Evolutionary conservation across 164 flowering plant genomes (phyloP).

Genomic region (Warburgia ugandensis): DNA sequence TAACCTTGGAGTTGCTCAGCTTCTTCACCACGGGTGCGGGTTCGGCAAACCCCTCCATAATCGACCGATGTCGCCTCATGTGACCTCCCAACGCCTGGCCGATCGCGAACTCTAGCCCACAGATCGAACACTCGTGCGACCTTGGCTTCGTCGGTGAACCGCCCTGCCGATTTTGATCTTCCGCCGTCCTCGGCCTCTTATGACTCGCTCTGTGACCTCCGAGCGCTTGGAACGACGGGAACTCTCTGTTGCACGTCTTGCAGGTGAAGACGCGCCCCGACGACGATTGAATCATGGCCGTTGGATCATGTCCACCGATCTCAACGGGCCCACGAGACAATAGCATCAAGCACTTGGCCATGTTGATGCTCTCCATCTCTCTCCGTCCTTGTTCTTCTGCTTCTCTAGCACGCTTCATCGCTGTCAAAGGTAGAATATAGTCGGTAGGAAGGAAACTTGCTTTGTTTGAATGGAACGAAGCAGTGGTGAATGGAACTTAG

Average conservation of each 20-base stretch:
- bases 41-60: slow-evolving; percentile 1
- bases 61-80: slow-evolving; percentile 55
- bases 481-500: neutral
- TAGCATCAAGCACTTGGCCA: slow-evolving; percentile 61
- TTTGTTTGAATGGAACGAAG: neutral
- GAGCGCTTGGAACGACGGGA: slow-evolving; percentile 80
- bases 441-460: neutral
- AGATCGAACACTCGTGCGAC: slow-evolving; percentile 62
- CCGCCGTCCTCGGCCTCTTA: slow-evolving; percentile 50
- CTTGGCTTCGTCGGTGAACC: slow-evolving; percentile 37
- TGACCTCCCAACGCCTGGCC: slow-evolving; percentile 83
- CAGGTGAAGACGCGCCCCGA: slow-evolving; percentile 57
- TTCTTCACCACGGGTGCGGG: slow-evolving; percentile 20
- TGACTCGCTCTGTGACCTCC: slow-evolving; percentile 93
- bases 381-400: slow-evolving; percentile 14
- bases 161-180: slow-evolving; percentile 3
- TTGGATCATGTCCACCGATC: neutral
- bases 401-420: slow-evolving; percentile 21
- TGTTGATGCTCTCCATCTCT: slow-evolving; percentile 27
- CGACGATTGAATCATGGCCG: neutral
- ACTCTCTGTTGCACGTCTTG: slow-evolving; percentile 72
- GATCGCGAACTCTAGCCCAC: slow-evolving; percentile 57
- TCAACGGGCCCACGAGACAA: slow-evolving; percentile 27
- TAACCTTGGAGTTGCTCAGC: slow-evolving; percentile 19
- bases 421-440: neutral